Evolutionary conservation across 2,329 filamentous ascomycete genomes (phyloP).

Genomic region (Penicillium aurantiogriseum): DNA sequence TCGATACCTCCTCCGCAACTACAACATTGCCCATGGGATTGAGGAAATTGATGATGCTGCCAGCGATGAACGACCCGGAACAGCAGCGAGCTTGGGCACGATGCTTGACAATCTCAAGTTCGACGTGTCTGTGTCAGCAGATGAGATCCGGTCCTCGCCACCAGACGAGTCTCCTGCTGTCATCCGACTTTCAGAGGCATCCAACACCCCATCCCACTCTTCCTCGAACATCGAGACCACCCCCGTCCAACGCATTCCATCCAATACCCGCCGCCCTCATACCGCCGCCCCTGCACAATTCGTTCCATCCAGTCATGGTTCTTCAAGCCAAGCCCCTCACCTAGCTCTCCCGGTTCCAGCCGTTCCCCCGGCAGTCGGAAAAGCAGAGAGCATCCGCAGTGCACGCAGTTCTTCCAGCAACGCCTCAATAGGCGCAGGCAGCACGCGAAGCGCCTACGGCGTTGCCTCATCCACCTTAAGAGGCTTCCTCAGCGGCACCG

Average conservation of each 20-base stretch:
- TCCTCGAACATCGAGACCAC: slow-evolving; percentile 10
- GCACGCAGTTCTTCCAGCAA: slow-evolving; percentile 37
- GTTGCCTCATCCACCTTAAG: slow-evolving; percentile 37
- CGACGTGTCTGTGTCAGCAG: slow-evolving; percentile 32
- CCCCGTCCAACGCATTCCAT: slow-evolving; percentile 14
- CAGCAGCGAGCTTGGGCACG: slow-evolving; percentile 39
- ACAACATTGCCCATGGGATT: slow-evolving; percentile 41
- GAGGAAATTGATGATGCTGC: slow-evolving; percentile 27
- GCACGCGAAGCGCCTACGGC: slow-evolving; percentile 37
- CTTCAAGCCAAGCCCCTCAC: slow-evolving; percentile 20
- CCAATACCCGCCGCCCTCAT: slow-evolving; percentile 24
- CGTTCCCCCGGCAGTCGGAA: slow-evolving; percentile 26
- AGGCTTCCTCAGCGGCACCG: slow-evolving; percentile 34
- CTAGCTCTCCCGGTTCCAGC: slow-evolving; percentile 35
- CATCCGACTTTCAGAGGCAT: slow-evolving; percentile 15
- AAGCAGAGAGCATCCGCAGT: slow-evolving; percentile 38
- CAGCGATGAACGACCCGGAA: slow-evolving; percentile 40
- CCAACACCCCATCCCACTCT: slow-evolving; percentile 15
- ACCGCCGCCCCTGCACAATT: slow-evolving; percentile 27
- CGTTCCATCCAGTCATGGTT: slow-evolving; percentile 25
- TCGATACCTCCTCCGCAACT: slow-evolving; percentile 48
- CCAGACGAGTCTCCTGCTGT: slow-evolving; percentile 16
- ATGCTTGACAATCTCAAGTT: slow-evolving; percentile 41
- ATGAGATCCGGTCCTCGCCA: slow-evolving; percentile 26
- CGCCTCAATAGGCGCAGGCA: slow-evolving; percentile 36